Percentiles rank a stretch among this genome's conserved stretches.
phyloP scores from a whole-genome alignment of 495 filamentous ascomycete genomes.

The Collariella sp. region DNA sequence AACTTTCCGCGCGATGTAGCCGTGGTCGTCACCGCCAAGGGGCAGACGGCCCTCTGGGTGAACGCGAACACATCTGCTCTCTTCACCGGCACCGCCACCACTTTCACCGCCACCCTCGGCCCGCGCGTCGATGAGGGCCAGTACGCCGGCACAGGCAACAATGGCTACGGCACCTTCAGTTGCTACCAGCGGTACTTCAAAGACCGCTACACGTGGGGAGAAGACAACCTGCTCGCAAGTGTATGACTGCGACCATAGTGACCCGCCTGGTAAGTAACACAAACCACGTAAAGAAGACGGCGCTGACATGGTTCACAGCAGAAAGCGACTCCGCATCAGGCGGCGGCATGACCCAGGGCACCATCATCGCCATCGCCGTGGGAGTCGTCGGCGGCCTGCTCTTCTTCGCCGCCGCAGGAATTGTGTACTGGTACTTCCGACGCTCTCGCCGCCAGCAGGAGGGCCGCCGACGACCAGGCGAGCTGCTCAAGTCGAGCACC shows the following conservation, averaged over 20 bases:
- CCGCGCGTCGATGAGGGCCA: slow-evolving; percentile 24
- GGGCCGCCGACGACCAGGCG: neutral
- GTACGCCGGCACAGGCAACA: slow-evolving; percentile 30
- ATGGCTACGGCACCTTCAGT: slow-evolving; percentile 29
- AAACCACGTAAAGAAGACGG: neutral
- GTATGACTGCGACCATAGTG: slow-evolving; percentile 32
- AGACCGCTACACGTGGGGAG: slow-evolving; percentile 25
- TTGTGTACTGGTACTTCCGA: slow-evolving; percentile 16
- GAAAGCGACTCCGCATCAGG: neutral
- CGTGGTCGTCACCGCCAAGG: slow-evolving; percentile 19
- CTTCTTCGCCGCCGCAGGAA: slow-evolving; percentile 1
- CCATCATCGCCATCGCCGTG: slow-evolving; percentile 20
- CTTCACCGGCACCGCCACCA: slow-evolving; percentile 26
- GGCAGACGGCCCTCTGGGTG: slow-evolving; percentile 27
- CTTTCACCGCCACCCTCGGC: slow-evolving; percentile 27
- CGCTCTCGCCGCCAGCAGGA: neutral
- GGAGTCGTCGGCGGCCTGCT: slow-evolving; percentile 16
- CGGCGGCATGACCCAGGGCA: slow-evolving; percentile 15
- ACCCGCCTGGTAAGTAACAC: slow-evolving; percentile 19
- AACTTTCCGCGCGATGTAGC: slow-evolving; percentile 28
- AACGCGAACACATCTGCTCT: slow-evolving; percentile 27
- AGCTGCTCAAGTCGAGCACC: neutral
- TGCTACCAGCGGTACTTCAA: slow-evolving; percentile 29
- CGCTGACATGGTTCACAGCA: neutral
- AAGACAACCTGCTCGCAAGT: slow-evolving; percentile 23